These are phyloP conservation scores for Larix kaempferi DNA, from an alignment of 75 land plant genomes.

Conservation along the genomic window DNA sequence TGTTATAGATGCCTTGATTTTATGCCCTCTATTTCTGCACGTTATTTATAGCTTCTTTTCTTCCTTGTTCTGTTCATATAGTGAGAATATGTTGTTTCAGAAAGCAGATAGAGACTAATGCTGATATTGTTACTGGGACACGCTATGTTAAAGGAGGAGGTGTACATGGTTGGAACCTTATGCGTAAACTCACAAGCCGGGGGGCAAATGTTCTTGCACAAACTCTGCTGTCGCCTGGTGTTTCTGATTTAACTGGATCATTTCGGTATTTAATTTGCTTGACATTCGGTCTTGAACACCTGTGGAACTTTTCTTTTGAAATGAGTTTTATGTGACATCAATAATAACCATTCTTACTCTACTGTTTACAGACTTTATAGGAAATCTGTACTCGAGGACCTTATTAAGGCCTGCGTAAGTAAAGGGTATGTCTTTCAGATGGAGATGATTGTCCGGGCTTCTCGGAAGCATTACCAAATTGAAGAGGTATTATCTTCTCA, in stretches of 20 bases:
- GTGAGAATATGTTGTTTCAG: slow-evolving; percentile 23
- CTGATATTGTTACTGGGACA: slow-evolving; percentile 93
- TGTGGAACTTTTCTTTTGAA: not conserved
- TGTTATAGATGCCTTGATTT: slow-evolving; percentile 1
- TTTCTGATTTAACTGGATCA: slow-evolving; percentile 96
- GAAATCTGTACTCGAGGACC: slow-evolving; percentile 77
- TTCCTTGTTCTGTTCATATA: not conserved
- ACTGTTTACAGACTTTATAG: slow-evolving; percentile 63
- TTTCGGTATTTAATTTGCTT: slow-evolving; percentile 53
- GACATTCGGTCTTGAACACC: not conserved
- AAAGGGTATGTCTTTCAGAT: slow-evolving; percentile 99
- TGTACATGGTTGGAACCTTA: slow-evolving; percentile 94
- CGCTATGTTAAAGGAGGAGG: slow-evolving; percentile 90
- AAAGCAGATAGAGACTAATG: slow-evolving; percentile 87
- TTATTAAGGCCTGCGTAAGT: slow-evolving; percentile 74
- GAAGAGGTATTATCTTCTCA: slow-evolving; percentile 68
- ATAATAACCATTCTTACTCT: not conserved
- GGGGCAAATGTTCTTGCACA: slow-evolving; percentile 99
- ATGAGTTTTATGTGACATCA: not conserved
- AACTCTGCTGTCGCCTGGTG: slow-evolving; percentile 93
- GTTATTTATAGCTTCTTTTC: not conserved
- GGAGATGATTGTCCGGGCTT: slow-evolving; percentile 98
- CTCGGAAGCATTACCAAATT: slow-evolving; percentile 75
- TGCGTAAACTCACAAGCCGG: slow-evolving; percentile 92
- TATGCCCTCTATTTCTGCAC: not conserved